These are phyloP conservation scores for Sisymbrium altissimum DNA, from an alignment of 345 rosid genomes.

Conservation along the genomic window DNA sequence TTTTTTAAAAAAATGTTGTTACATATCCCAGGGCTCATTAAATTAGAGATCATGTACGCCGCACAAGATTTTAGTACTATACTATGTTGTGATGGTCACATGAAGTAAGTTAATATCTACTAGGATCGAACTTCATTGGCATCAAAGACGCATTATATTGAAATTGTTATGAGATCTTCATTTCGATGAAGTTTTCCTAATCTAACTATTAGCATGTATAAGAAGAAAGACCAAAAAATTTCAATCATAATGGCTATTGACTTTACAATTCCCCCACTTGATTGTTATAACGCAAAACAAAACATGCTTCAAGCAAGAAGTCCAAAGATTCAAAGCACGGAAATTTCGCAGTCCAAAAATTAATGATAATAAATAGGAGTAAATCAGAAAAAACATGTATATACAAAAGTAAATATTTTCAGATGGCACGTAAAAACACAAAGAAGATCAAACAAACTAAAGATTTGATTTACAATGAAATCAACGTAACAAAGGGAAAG, in stretches of 20 bases:
- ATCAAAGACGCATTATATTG: background rate
- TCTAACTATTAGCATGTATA: too few species aligned
- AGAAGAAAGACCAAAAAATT: background rate
- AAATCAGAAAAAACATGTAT: too few species aligned
- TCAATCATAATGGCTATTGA: background rate
- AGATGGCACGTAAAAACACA: background rate
- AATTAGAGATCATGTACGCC: background rate
- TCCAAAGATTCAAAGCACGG: constrained; percentile 11
- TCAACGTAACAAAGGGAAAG: background rate
- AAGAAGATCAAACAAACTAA: background rate
- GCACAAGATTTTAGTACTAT: background rate
- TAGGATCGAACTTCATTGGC: background rate
- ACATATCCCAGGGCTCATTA: background rate
- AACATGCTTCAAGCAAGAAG: background rate
- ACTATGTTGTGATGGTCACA: background rate
- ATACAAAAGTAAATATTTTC: background rate
- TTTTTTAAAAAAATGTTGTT: background rate
- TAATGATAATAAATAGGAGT: background rate
- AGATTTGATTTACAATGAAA: background rate
- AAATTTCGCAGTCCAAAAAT: background rate
- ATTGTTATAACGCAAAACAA: background rate
- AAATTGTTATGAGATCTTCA: background rate
- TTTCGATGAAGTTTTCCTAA: background rate
- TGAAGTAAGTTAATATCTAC: background rate
- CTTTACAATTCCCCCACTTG: background rate